These are phyloP conservation scores for Entrophospora sp. DNA, from an alignment of 192 early-diverging fungal species.

Conservation along the genomic window DNA sequence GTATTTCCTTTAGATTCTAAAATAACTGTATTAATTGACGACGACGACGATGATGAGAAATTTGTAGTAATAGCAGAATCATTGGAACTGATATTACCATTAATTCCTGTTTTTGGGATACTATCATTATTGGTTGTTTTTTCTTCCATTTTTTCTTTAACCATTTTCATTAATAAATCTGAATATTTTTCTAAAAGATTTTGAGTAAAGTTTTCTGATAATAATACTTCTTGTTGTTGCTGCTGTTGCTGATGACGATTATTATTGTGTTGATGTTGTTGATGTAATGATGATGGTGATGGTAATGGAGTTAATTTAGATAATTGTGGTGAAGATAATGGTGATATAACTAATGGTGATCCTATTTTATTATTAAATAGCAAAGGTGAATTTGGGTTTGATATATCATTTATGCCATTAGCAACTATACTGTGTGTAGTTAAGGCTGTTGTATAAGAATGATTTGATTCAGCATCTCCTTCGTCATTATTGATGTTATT, in stretches of 20 bases:
- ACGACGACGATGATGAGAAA: too few species aligned
- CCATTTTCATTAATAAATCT: conserved; percentile 16
- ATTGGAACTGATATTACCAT: too few species aligned
- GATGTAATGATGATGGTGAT: background rate
- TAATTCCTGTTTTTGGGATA: too few species aligned
- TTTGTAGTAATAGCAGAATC: too few species aligned
- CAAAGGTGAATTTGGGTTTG: background rate
- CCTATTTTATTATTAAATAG: background rate
- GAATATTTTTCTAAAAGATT: conserved; percentile 17
- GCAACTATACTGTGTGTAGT: background rate
- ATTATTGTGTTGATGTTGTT: too few species aligned
- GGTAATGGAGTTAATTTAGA: too few species aligned
- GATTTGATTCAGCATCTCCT: conserved; percentile 3
- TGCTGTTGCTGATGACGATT: background rate
- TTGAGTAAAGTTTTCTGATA: background rate
- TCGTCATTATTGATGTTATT: background rate
- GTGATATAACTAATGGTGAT: background rate
- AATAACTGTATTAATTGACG: too few species aligned
- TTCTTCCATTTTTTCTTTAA: conserved; percentile 10
- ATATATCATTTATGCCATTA: too few species aligned
- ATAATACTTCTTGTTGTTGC: background rate
- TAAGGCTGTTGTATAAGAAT: conserved; percentile 2
- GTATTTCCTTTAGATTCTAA: too few species aligned
- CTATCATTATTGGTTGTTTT: too few species aligned
- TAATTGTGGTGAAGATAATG: background rate